Evolutionary conservation across 2,329 filamentous ascomycete species (phyloP), one percentile per base, ranked within the genome.

Genomic region (Endoconidiophora laricicola): DNA sequence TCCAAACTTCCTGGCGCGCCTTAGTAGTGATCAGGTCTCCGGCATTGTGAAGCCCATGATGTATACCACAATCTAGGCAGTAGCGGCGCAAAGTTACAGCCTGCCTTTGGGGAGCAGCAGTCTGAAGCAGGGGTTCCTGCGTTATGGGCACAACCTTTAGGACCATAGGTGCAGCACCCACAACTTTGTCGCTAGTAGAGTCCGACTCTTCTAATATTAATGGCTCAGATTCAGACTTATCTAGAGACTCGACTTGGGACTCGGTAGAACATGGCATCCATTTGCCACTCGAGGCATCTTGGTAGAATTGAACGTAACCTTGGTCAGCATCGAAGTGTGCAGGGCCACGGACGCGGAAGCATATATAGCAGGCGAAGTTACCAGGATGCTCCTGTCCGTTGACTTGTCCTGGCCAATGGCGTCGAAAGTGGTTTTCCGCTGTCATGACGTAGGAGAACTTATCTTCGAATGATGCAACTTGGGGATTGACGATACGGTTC

Each of bases 301-400:
- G 54, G 50, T 60, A 62, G 16, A 61, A 60, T 12, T 57, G 58
- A 38, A 60, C 12, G 24, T 44, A 58, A 3, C 60, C 58, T 50
- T 66, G 65, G 14, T 63, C 56, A 50, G 60, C 58, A 52, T 68
- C 64, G 54, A 68, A 67, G 52, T 63, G 59, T 39, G 63, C 61
- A 4, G 65, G 64, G 2, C 58, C 58, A 42, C 65, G 61, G n/a
- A 68, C 64, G 2, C 63, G 61, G 53, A 63, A 67, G 58, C 66
- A 68, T 23, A 65, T 58, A 55, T 67, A 67, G 55, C 65, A 68
- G 52, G 66, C 65, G 42, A 65, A 63, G 55, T 68, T 68, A 14
- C 65, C 65, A 0, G 65, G 65, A 46, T 61, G 59, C 52, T 65
- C 51, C 18, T 49, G 42, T 1, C 46, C 51, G 7, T 48, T 20